Conservation (phyloP, 257 asterid species). For the Petunia axillaris region DNA sequence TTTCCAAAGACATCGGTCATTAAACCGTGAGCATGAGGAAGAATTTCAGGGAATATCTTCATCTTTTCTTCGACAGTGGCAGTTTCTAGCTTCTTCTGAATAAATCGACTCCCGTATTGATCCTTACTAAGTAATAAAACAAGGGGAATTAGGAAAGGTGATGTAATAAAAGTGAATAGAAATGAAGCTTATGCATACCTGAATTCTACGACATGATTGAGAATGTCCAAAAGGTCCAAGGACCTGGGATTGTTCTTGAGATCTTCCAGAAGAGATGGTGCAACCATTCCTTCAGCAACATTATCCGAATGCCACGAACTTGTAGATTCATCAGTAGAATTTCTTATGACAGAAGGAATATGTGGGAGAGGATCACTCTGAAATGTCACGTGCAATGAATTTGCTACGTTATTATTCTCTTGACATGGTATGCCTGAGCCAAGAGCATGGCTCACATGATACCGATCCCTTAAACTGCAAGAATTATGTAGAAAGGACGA, state of each 20-base stretch:
- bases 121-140: slow-evolving; percentile 60
- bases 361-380: slow-evolving; percentile 52
- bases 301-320: slow-evolving; percentile 43
- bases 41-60: slow-evolving; percentile 62
- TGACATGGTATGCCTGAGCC: slow-evolving; percentile 29
- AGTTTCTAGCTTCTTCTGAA: slow-evolving; percentile 90
- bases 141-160: not conserved
- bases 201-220: slow-evolving; percentile 70
- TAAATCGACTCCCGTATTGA: slow-evolving; percentile 90
- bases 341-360: slow-evolving; percentile 39
- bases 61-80: slow-evolving; percentile 72
- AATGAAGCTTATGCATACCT: slow-evolving; percentile 52
- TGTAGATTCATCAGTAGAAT: slow-evolving; percentile 44
- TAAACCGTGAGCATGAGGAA: slow-evolving; percentile 71
- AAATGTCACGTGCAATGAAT: slow-evolving; percentile 39
- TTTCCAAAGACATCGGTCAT: slow-evolving; percentile 92
- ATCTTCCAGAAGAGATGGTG: slow-evolving; percentile 53
- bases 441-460: slow-evolving; percentile 41
- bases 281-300: slow-evolving; percentile 54
- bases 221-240: slow-evolving; percentile 66
- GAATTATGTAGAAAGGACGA: slow-evolving; percentile 40
- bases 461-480: slow-evolving; percentile 44
- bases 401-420: slow-evolving; percentile 38
- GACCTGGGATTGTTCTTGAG: slow-evolving; percentile 67
- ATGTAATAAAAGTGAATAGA: not conserved